phyloP scores from a whole-genome alignment of 441 rosid genomes.

The Adansonia madagascariensis region DNA sequence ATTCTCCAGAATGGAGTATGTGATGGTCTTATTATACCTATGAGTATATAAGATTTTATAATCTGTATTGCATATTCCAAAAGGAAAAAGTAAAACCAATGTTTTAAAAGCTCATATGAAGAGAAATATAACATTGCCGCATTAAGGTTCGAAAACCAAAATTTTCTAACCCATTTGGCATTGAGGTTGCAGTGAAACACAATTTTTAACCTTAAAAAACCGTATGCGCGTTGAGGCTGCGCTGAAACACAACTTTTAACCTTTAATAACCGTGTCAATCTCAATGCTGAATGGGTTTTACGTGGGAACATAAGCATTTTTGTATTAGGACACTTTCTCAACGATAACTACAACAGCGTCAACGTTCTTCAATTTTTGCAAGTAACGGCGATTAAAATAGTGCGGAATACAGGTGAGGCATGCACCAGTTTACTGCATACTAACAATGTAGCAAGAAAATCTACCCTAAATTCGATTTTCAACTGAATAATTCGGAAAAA shows the following conservation, averaged over 20 bases:
- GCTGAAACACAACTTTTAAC: no score
- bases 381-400: not conserved
- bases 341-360: not conserved
- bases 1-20: not conserved
- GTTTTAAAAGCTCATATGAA: not conserved
- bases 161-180: no score
- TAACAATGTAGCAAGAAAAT: not conserved
- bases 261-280: no score
- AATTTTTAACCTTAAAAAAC: no score
- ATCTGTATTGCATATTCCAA: not conserved
- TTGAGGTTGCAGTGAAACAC: no score
- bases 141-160: not conserved
- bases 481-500: not conserved
- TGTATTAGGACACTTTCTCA: not conserved
- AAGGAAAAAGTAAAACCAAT: not conserved
- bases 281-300: no score
- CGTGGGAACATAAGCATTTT: not conserved
- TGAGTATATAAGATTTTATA: not conserved
- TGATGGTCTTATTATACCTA: not conserved
- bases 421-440: not conserved
- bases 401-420: not conserved
- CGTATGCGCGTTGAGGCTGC: no score
- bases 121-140: not conserved
- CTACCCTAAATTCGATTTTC: constrained; percentile 4
- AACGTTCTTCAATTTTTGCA: not conserved